These are phyloP conservation scores for Aphanomyces cochlioides DNA, from an alignment of 352 stramenopile genomes.

Conservation along the genomic window DNA sequence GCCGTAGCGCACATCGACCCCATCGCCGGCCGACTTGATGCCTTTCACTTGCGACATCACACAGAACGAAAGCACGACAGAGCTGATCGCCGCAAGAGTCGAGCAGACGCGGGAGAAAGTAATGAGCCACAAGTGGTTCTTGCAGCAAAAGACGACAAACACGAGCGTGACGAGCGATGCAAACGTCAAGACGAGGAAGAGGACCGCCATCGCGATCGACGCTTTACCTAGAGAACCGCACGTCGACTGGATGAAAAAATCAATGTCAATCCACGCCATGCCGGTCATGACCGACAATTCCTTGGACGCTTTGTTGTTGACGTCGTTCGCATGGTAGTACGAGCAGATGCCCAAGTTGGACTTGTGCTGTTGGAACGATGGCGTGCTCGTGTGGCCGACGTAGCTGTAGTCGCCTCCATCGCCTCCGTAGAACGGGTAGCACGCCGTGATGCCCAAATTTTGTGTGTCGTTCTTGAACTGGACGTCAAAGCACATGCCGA, in stretches of 20 bases:
- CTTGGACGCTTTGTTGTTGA: constrained; percentile 6
- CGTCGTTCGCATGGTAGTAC: constrained; percentile 19
- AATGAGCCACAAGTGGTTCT: constrained; percentile 20
- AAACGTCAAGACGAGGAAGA: constrained; percentile 14
- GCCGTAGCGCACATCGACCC: constrained; percentile 10
- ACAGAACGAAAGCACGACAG: constrained; percentile 14
- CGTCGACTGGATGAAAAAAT: constrained; percentile 17
- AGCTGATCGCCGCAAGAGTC: constrained; percentile 17
- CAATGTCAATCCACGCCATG: constrained; percentile 1
- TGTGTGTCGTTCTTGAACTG: constrained; percentile 16
- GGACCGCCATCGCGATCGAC: constrained; percentile 19
- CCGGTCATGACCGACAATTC: constrained; percentile 24
- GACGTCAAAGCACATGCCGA: constrained; percentile 20
- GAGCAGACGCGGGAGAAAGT: constrained; percentile 10
- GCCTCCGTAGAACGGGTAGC: constrained; percentile 21
- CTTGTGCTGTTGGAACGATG: constrained; percentile 22
- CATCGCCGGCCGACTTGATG: constrained; percentile 11
- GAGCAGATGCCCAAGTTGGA: constrained; percentile 14
- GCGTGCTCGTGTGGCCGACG: constrained; percentile 16
- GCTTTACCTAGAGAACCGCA: constrained; percentile 6
- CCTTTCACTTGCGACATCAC: constrained; percentile 21
- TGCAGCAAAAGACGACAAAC: constrained; percentile 25
- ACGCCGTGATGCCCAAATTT: not conserved
- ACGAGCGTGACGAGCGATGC: constrained; percentile 8
- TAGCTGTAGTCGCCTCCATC: constrained; percentile 11